Evolutionary conservation across 2,329 filamentous ascomycete species (phyloP).

Genomic region (Calonectria honghensis): DNA sequence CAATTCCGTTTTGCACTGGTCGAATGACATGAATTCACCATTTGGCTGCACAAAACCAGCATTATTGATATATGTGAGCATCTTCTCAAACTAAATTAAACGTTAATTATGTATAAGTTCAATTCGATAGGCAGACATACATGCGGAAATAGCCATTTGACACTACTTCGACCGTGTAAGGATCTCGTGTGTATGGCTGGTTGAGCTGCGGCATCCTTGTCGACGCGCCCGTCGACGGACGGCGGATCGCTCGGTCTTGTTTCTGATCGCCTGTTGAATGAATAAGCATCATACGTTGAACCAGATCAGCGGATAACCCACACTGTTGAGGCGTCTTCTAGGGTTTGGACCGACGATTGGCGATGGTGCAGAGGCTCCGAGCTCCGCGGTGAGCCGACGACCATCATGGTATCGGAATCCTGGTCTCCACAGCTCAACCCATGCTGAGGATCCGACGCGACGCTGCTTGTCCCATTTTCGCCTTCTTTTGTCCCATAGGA

Average conservation of each 20-base stretch:
- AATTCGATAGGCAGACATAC: background rate
- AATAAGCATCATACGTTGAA: background rate
- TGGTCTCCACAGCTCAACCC: background rate
- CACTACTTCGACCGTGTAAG: conserved; percentile 1
- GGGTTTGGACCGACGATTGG: background rate
- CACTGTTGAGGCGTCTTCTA: background rate
- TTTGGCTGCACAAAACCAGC: background rate
- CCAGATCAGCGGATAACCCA: background rate
- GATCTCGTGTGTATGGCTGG: background rate
- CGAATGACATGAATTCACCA: background rate
- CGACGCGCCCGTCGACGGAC: background rate
- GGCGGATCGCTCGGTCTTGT: background rate
- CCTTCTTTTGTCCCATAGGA: background rate
- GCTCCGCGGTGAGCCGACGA: background rate
- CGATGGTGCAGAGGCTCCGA: background rate
- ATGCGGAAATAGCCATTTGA: background rate
- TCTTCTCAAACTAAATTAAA: conserved; percentile 1
- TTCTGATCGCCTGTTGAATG: background rate
- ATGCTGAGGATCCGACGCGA: background rate
- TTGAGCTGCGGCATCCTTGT: background rate
- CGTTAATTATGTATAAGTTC: background rate
- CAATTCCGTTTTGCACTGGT: background rate
- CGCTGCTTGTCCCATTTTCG: background rate
- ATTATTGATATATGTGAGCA: background rate
- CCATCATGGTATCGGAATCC: background rate